A percentile compares a stretch with the other conserved stretches of the same genome.
Conservation (phyloP, 2,329 filamentous ascomycete species). For the Blumeriella jaapii region DNA sequence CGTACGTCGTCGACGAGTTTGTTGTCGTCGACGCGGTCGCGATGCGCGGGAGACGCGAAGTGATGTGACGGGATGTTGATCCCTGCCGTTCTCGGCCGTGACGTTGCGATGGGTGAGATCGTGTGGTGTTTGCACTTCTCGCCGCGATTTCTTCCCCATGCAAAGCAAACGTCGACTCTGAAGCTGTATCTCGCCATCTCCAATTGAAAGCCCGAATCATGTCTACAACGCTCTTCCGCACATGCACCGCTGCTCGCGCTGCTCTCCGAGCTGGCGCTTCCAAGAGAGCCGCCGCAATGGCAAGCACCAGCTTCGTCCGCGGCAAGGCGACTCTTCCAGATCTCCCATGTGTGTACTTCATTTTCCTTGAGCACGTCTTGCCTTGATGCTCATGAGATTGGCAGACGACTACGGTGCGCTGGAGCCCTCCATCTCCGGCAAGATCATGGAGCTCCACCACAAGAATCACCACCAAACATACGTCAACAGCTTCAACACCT, state of each 20-base stretch:
- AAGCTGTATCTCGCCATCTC: conserved; percentile 7
- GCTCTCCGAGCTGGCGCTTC: conserved; percentile 57
- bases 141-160: conserved; percentile 1
- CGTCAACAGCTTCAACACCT: conserved; percentile 77
- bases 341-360: conserved; percentile 50
- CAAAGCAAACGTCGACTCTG: conserved; percentile 6
- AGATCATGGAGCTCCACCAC: conserved; percentile 97
- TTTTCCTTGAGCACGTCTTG: not conserved
- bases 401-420: conserved; percentile 93
- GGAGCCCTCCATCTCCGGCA: conserved; percentile 69
- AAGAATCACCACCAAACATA: conserved; percentile 92
- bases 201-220: conserved; percentile 36
- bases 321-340: conserved; percentile 91
- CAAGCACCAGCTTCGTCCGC: conserved; percentile 66
- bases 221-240: conserved; percentile 66
- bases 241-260: conserved; percentile 53
- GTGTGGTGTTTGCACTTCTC: too few relatives aligned
- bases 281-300: conserved; percentile 52
- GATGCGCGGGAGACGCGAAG: conserved; percentile 6
- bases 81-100: conserved; percentile 12
- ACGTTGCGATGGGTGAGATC: too few relatives aligned
- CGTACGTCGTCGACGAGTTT: too few relatives aligned
- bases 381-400: conserved; percentile 4
- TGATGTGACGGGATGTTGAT: conserved; percentile 7
- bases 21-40: not conserved